phyloP scores from a whole-genome alignment of 768 basidiomycete genomes.

The Cantharellus anzutake region DNA sequence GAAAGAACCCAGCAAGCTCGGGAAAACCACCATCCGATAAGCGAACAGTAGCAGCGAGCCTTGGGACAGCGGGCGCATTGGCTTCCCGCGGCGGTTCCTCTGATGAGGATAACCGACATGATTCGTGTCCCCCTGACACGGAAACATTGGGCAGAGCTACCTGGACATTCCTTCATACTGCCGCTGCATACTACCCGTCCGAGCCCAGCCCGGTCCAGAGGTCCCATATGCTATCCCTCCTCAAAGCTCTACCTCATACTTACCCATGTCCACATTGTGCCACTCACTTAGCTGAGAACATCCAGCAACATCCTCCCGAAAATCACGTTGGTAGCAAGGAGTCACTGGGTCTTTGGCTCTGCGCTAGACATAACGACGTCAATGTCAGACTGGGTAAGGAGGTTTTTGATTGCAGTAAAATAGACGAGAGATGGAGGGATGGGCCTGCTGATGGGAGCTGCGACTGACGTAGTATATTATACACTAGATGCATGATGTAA shows the following conservation, averaged over 20 bases:
- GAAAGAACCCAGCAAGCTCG: constrained; percentile 3
- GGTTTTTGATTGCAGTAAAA: constrained; percentile 58
- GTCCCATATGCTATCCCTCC: constrained; percentile 62
- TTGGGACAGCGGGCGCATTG: constrained; percentile 7
- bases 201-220: constrained; percentile 55
- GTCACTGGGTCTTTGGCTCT: constrained; percentile 68
- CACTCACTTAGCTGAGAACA: constrained; percentile 53
- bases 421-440: constrained; percentile 83
- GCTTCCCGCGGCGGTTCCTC: constrained; percentile 13
- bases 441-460: constrained; percentile 78
- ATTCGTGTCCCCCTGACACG: constrained; percentile 76
- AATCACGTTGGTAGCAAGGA: constrained; percentile 38
- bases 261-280: constrained; percentile 87
- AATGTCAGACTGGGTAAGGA: constrained; percentile 74
- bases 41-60: constrained; percentile 19
- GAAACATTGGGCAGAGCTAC: constrained; percentile 81
- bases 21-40: constrained; percentile 12
- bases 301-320: constrained; percentile 50
- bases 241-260: constrained; percentile 57
- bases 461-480: constrained; percentile 27
- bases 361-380: constrained; percentile 83
- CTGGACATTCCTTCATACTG: constrained; percentile 92
- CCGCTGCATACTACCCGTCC: constrained; percentile 92
- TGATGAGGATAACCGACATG: constrained; percentile 22
- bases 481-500: too few relatives aligned